A percentile compares a stretch with the other conserved stretches of the same genome.
These are phyloP conservation scores for Leishmania arabica DNA, from an alignment of 208 protist genomes.

Conservation along the genomic window DNA sequence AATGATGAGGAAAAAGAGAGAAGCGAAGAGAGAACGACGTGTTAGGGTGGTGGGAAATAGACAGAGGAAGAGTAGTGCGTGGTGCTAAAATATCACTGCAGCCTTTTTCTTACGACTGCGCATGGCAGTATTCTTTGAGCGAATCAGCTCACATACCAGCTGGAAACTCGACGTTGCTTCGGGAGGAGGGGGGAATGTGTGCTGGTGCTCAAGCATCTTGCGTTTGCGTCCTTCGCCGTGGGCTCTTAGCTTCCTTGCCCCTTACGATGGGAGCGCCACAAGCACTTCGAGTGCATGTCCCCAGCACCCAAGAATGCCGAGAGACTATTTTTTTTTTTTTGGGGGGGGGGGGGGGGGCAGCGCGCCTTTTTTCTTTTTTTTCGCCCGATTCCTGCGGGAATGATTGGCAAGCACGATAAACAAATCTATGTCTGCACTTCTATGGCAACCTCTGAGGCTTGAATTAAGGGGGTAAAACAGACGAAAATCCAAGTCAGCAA, in stretches of 20 bases:
- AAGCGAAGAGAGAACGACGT: not conserved
- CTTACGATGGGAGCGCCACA: not conserved
- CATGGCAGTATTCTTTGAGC: not conserved
- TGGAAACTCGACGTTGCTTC: not conserved
- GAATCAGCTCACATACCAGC: not conserved
- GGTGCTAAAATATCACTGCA: not conserved
- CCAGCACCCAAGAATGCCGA: not conserved
- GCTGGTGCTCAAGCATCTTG: not conserved
- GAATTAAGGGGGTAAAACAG: not conserved
- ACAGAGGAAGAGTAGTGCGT: not conserved
- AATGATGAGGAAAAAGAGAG: not conserved
- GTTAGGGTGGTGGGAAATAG: not conserved
- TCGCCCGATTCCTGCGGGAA: not conserved
- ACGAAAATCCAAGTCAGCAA: conserved; percentile 7
- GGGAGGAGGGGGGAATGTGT: not conserved
- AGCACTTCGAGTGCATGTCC: not conserved
- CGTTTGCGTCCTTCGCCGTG: not conserved
- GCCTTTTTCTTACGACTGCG: not conserved
- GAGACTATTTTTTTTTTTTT: not conserved
- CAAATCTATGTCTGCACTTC: not conserved
- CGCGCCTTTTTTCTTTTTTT: not conserved
- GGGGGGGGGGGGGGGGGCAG: too few relatives aligned
- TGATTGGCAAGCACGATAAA: not conserved
- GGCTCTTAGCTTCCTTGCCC: not conserved
- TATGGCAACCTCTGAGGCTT: not conserved